These are phyloP conservation scores for thale cress (Arabidopsis thaliana) DNA, from an alignment of 345 rosid genomes.

Conservation along the genomic window TAIR10.1 NC_003070.9:11608001-11608500, in stretches of 20 bases:
- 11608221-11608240: conserved; percentile 20
- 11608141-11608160: background rate
- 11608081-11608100: conserved; percentile 42
- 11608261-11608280: conserved; percentile 9
- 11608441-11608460: conserved; percentile 68
- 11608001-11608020: background rate
- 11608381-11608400: conserved; percentile 55
- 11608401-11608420: conserved; percentile 56
- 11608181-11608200: background rate
- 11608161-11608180: background rate
- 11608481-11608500: conserved; percentile 13
- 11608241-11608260: background rate
- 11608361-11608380: conserved; percentile 67
- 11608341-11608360: conserved; percentile 59
- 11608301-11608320: background rate
- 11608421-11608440: conserved; percentile 81
- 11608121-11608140: conserved; percentile 44
- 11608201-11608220: conserved; percentile 1
- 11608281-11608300: background rate
- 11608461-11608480: background rate
- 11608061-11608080: conserved; percentile 37
- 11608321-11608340: conserved; percentile 8
- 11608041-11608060: conserved; percentile 41
- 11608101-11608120: conserved; percentile 43
- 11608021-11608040: conserved; percentile 24